These are phyloP conservation scores for Hyphopichia pseudoburtonii DNA, from an alignment of 1,139 yeast genomes.

Conservation along the genomic window DNA sequence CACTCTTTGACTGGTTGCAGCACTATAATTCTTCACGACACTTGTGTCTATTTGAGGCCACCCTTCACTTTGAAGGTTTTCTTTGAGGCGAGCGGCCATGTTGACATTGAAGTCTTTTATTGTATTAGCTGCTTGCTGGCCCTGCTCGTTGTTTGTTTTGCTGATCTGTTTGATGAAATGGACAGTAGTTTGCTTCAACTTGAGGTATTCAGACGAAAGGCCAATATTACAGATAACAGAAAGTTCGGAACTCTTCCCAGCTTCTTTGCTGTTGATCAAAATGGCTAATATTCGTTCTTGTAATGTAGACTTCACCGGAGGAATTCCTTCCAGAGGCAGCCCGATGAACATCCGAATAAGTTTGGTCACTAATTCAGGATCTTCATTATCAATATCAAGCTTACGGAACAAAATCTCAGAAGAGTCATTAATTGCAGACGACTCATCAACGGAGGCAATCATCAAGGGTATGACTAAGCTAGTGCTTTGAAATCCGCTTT, in stretches of 20 bases:
- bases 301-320: slow-evolving; percentile 54
- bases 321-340: slow-evolving; percentile 27
- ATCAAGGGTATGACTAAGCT: slow-evolving; percentile 45
- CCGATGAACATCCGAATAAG: slow-evolving; percentile 53
- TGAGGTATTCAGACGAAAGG: slow-evolving; percentile 50
- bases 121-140: slow-evolving; percentile 12
- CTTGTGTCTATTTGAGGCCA: slow-evolving; percentile 54
- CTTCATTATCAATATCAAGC: slow-evolving; percentile 53
- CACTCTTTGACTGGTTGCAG: slow-evolving; percentile 47
- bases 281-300: slow-evolving; percentile 61
- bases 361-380: slow-evolving; percentile 37
- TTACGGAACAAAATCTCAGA: slow-evolving; percentile 55
- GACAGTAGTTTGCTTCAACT: slow-evolving; percentile 51
- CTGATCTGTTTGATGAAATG: slow-evolving; percentile 62
- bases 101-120: slow-evolving; percentile 28
- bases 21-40: slow-evolving; percentile 25
- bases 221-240: slow-evolving; percentile 54
- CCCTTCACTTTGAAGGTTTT: slow-evolving; percentile 53
- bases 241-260: slow-evolving; percentile 40
- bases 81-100: slow-evolving; percentile 53
- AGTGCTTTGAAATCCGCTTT: slow-evolving; percentile 38
- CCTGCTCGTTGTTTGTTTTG: slow-evolving; percentile 15
- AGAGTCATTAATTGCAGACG: slow-evolving; percentile 50
- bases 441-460: slow-evolving; percentile 65
- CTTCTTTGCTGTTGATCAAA: slow-evolving; percentile 52